Conservation (phyloP, 768 basidiomycete genomes). For the Leccinum disarticulatum region DNA sequence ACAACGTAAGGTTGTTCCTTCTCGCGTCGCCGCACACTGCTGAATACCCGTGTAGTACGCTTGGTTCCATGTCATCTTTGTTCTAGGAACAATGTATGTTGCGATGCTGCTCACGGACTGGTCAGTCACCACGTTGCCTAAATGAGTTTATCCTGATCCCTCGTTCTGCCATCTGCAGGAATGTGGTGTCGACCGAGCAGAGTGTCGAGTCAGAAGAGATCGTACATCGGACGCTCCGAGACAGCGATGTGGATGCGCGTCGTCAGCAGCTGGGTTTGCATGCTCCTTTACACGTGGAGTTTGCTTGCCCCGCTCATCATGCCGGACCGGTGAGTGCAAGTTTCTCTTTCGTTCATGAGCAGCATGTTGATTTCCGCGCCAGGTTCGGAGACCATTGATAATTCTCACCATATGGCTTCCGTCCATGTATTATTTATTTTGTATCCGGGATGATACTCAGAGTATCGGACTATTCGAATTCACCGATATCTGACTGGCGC, state of each 20-base stretch:
- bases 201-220: slow-evolving; percentile 58
- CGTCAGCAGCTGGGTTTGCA: slow-evolving; percentile 94
- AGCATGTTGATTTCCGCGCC: slow-evolving; percentile 4
- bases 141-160: not conserved
- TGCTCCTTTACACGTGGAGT: slow-evolving; percentile 83
- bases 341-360: not conserved
- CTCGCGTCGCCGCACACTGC: not conserved
- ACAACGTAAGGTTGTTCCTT: slow-evolving; percentile 64
- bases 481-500: not conserved
- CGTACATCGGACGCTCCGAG: slow-evolving; percentile 93
- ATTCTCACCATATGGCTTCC: not conserved
- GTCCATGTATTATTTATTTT: slow-evolving; percentile 7
- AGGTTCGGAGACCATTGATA: slow-evolving; percentile 29
- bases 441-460: not conserved
- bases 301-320: slow-evolving; percentile 85
- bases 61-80: slow-evolving; percentile 99
- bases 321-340: slow-evolving; percentile 73
- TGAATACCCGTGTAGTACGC: slow-evolving; percentile 62
- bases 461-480: not conserved
- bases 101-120: slow-evolving; percentile 97
- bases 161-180: slow-evolving; percentile 45
- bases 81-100: slow-evolving; percentile 96
- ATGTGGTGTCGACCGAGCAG: slow-evolving; percentile 62
- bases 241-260: slow-evolving; percentile 99
- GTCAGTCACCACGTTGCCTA: slow-evolving; percentile 47